Evolutionary conservation across 108 stramenopile species (phyloP).

Genomic region (Pseudonitzschia delicatissima): DNA sequence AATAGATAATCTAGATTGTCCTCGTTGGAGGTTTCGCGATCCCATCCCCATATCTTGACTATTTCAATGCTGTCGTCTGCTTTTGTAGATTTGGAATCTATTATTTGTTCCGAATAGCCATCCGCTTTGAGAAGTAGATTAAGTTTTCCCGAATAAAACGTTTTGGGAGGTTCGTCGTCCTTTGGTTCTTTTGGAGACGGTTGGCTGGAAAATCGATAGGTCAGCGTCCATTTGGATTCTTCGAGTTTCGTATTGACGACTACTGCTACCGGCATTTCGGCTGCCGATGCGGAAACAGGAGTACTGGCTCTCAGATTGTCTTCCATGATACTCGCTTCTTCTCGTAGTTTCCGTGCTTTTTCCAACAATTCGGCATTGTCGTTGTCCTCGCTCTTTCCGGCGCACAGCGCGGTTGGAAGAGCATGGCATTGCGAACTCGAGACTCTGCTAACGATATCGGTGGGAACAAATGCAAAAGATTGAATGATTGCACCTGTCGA

Average conservation of each 20-base stretch:
- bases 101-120: constrained; percentile 52
- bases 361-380: constrained; percentile 14
- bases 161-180: constrained; percentile 21
- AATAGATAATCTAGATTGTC: constrained; percentile 50
- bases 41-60: constrained; percentile 69
- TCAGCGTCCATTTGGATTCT: constrained; percentile 34
- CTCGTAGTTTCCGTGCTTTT: constrained; percentile 23
- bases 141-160: constrained; percentile 52
- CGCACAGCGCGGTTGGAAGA: neutral
- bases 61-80: constrained; percentile 23
- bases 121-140: constrained; percentile 38
- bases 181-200: constrained; percentile 11
- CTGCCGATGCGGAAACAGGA: neutral
- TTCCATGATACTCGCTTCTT: constrained; percentile 30
- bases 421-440: no score
- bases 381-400: neutral
- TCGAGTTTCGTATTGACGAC: constrained; percentile 9
- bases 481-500: neutral
- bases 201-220: constrained; percentile 60
- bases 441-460: no score
- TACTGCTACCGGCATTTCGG: neutral
- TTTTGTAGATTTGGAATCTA: neutral
- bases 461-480: neutral
- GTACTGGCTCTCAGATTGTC: constrained; percentile 8
- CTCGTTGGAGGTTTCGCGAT: constrained; percentile 46